Percentiles rank a stretch among this genome's conserved stretches.
Evolutionary conservation across 2,329 filamentous ascomycete species (phyloP).

Genomic region (Pezizomycotina sp.): DNA sequence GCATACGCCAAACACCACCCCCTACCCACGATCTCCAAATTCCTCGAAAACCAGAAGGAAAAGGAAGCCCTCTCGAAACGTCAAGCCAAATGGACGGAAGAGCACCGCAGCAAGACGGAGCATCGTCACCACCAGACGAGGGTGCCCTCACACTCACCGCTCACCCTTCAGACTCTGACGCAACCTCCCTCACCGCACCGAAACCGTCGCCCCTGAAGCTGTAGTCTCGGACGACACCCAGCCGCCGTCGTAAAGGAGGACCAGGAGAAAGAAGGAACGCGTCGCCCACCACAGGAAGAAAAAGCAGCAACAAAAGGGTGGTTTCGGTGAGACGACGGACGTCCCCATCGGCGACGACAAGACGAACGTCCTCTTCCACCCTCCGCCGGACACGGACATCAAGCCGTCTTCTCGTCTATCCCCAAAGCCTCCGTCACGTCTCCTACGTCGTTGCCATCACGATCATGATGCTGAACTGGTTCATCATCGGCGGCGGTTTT

Average conservation of each 20-base stretch:
- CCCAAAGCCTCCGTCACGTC: constrained; percentile 11
- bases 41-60: constrained; percentile 14
- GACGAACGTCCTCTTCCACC: constrained; percentile 46
- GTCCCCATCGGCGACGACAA: constrained; percentile 93
- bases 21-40: constrained; percentile 12
- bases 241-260: constrained; percentile 4
- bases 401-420: constrained; percentile 12
- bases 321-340: constrained; percentile 81
- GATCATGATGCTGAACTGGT: constrained; percentile 10
- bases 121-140: too few species aligned
- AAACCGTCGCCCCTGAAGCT: too few species aligned
- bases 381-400: constrained; percentile 17
- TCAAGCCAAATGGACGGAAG: too few species aligned
- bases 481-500: constrained; percentile 14
- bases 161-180: too few species aligned
- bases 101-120: too few species aligned
- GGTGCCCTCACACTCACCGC: too few species aligned
- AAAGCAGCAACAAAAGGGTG: too few species aligned
- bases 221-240: too few species aligned
- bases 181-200: too few species aligned
- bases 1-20: constrained; percentile 13
- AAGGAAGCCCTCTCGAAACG: constrained; percentile 9
- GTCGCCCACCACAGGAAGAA: too few species aligned
- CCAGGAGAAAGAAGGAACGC: constrained; percentile 5
- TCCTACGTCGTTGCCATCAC: constrained; percentile 14